phyloP scores from a whole-genome alignment of 2,329 filamentous ascomycete species.

The Colletotrichum sp. region DNA sequence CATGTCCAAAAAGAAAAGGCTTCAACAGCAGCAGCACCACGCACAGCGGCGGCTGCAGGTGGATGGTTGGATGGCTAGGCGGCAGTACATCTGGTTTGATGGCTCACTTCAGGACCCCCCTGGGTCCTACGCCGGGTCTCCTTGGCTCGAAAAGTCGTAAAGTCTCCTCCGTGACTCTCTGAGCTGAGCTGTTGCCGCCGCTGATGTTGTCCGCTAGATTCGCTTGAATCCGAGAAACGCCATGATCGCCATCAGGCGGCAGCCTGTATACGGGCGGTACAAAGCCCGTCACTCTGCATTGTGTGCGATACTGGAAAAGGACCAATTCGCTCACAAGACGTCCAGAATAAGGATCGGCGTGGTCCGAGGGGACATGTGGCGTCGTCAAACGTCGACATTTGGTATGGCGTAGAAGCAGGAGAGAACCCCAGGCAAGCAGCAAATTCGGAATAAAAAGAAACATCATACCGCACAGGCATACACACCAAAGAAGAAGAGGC shows the following conservation, averaged over 20 bases:
- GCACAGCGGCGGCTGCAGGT: constrained; percentile 15
- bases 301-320: not conserved
- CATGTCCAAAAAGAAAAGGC: not conserved
- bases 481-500: not conserved
- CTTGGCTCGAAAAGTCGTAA: not conserved
- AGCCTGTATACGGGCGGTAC: not conserved
- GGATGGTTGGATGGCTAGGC: not conserved
- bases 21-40: constrained; percentile 1
- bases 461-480: not conserved
- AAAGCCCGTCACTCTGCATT: not conserved
- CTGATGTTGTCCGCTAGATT: not conserved
- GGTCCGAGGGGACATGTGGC: constrained; percentile 8
- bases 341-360: not conserved
- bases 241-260: constrained; percentile 9
- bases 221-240: constrained; percentile 4
- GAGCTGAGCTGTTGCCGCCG: not conserved
- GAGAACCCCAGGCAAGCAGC: not conserved
- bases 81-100: not conserved
- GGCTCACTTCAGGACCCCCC: not conserved
- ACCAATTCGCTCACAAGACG: not conserved
- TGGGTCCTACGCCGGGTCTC: not conserved
- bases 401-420: not conserved
- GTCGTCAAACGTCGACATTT: not conserved
- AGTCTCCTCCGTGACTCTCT: not conserved
- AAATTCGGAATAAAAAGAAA: constrained; percentile 1